A percentile compares a stretch with the other conserved stretches of the same genome.
Evolutionary conservation across 1,139 yeast genomes (phyloP).

Genomic region (Yamadazyma triangularis): DNA sequence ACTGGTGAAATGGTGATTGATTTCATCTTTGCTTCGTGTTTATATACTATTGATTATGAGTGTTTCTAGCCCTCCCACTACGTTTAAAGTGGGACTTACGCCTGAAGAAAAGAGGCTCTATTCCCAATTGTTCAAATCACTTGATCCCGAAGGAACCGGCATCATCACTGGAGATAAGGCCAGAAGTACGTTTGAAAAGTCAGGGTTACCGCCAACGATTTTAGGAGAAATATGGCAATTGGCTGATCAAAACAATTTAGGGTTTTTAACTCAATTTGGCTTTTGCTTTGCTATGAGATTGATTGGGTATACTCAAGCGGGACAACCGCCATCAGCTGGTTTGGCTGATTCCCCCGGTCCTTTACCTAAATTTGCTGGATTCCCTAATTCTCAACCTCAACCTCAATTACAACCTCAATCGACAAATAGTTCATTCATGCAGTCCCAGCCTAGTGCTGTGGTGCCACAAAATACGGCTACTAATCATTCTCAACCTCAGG

Average conservation of each 20-base stretch:
- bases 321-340: conserved; percentile 49
- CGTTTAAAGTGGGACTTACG: conserved; percentile 54
- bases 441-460: conserved; percentile 41
- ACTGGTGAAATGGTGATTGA: too few relatives aligned
- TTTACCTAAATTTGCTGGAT: conserved; percentile 47
- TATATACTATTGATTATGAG: neutral
- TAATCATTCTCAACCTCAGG: conserved; percentile 27
- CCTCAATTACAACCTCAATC: conserved; percentile 29
- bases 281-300: conserved; percentile 85
- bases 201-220: conserved; percentile 73
- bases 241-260: conserved; percentile 81
- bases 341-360: conserved; percentile 58
- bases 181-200: conserved; percentile 78
- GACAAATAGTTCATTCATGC: conserved; percentile 42
- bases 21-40: too few relatives aligned
- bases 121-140: conserved; percentile 68
- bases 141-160: conserved; percentile 79
- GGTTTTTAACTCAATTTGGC: conserved; percentile 76
- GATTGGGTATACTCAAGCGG: conserved; percentile 84
- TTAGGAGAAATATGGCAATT: conserved; percentile 93
- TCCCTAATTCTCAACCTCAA: conserved; percentile 15
- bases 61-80: conserved; percentile 7
- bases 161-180: conserved; percentile 88
- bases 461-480: conserved; percentile 34
- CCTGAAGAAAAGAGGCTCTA: conserved; percentile 74